phyloP scores from a whole-genome alignment of 441 rosid species.

The Eugenia klotzschiana region DNA sequence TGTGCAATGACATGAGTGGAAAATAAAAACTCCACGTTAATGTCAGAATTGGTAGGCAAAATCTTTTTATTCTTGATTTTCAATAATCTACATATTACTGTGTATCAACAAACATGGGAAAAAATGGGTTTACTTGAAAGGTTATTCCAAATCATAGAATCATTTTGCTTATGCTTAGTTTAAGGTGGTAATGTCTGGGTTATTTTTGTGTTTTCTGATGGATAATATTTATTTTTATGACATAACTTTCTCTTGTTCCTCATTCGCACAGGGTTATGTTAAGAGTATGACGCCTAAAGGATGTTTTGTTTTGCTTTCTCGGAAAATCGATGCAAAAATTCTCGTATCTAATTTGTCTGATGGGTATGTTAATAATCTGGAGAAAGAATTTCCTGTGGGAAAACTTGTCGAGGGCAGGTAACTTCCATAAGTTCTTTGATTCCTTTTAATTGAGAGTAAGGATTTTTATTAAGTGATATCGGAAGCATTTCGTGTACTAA shows the following conservation, averaged over 20 bases:
- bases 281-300: constrained; percentile 78
- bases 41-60: not conserved
- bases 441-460: not conserved
- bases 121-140: not conserved
- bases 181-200: not conserved
- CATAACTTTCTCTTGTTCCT: not conserved
- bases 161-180: not conserved
- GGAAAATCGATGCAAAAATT: constrained; percentile 84
- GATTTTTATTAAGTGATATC: not conserved
- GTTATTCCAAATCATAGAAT: not conserved
- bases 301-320: constrained; percentile 74
- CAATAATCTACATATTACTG: not conserved
- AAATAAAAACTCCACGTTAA: not conserved
- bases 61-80: not conserved
- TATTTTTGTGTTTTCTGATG: not conserved
- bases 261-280: constrained; percentile 68
- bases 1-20: not conserved
- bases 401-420: constrained; percentile 84
- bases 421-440: not conserved
- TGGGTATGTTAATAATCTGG: constrained; percentile 55
- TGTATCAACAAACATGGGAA: not conserved
- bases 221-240: not conserved
- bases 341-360: constrained; percentile 64
- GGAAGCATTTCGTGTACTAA: constrained; percentile 6
- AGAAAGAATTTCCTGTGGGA: constrained; percentile 76